Conservation (phyloP, 2,329 filamentous ascomycete species). For the Coniosporium tulheliwenetii region DNA sequence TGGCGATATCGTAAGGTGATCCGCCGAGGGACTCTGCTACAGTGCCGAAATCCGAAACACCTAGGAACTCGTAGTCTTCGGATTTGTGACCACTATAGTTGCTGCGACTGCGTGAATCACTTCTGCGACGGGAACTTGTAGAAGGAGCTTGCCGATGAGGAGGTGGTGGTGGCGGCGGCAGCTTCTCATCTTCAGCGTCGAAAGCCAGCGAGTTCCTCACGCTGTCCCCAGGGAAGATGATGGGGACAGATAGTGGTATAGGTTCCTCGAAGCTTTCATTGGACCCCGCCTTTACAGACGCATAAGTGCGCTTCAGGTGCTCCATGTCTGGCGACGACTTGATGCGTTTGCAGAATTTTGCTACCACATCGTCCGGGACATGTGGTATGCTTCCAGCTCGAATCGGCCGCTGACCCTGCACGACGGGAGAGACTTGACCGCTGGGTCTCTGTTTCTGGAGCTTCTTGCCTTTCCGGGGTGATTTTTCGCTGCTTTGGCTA, state of each 20-base stretch:
- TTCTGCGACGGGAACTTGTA: too few species aligned
- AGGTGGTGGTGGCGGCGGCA: too few species aligned
- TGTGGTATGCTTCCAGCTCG: conserved; percentile 12
- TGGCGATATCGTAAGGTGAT: conserved; percentile 28
- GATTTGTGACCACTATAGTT: conserved; percentile 4
- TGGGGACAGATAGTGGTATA: too few species aligned
- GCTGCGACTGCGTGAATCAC: too few species aligned
- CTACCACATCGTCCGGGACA: conserved; percentile 17
- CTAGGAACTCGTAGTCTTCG: neutral
- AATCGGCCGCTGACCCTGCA: conserved; percentile 14
- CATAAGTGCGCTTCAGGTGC: conserved; percentile 19
- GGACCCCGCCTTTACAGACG: conserved; percentile 8
- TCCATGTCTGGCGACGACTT: conserved; percentile 18
- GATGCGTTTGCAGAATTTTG: conserved; percentile 19
- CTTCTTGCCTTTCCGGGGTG: conserved; percentile 6
- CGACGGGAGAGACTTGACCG: conserved; percentile 11
- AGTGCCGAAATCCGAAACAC: conserved; percentile 19
- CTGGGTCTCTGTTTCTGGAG: conserved; percentile 16
- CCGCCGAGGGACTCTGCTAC: conserved; percentile 24
- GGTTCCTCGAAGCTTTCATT: too few species aligned
- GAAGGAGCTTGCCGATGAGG: too few species aligned
- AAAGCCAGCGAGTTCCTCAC: too few species aligned
- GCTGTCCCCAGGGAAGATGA: too few species aligned
- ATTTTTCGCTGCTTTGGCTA: too few species aligned
- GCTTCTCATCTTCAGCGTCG: too few species aligned